Conservation (phyloP, 148 eudicot species). For the Camellia sinensis region DNA sequence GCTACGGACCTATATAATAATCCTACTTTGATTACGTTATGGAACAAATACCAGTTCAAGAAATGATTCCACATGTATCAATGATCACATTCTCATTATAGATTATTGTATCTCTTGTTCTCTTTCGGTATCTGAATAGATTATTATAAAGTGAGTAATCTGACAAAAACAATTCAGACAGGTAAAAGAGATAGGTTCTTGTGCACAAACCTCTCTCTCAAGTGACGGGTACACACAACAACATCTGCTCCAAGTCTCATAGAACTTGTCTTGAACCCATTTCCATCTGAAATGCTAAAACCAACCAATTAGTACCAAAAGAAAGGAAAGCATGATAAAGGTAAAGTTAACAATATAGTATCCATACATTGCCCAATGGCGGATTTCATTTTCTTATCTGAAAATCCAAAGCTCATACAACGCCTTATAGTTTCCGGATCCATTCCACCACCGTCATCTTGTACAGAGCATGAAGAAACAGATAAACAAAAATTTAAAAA, state of each 20-base stretch:
- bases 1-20: background rate
- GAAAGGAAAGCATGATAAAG: slow-evolving; percentile 1
- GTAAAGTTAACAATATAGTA: background rate
- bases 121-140: background rate
- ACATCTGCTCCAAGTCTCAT: slow-evolving; percentile 84
- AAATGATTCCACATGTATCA: background rate
- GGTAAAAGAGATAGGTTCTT: background rate
- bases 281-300: slow-evolving; percentile 55
- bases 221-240: slow-evolving; percentile 52
- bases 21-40: background rate
- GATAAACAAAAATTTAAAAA: background rate
- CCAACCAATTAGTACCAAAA: slow-evolving; percentile 7
- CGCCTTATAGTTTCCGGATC: slow-evolving; percentile 50
- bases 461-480: slow-evolving; percentile 22
- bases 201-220: slow-evolving; percentile 30
- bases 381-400: slow-evolving; percentile 49
- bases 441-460: slow-evolving; percentile 80
- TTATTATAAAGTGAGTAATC: background rate
- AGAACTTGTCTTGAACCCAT: slow-evolving; percentile 75
- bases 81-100: background rate
- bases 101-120: background rate
- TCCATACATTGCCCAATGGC: slow-evolving; percentile 63
- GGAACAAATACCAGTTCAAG: background rate
- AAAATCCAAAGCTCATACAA: slow-evolving; percentile 79
- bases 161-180: background rate